These are phyloP conservation scores for Arxiozyma slooffiae DNA, from an alignment of 1,139 yeast genomes.

Conservation along the genomic window DNA sequence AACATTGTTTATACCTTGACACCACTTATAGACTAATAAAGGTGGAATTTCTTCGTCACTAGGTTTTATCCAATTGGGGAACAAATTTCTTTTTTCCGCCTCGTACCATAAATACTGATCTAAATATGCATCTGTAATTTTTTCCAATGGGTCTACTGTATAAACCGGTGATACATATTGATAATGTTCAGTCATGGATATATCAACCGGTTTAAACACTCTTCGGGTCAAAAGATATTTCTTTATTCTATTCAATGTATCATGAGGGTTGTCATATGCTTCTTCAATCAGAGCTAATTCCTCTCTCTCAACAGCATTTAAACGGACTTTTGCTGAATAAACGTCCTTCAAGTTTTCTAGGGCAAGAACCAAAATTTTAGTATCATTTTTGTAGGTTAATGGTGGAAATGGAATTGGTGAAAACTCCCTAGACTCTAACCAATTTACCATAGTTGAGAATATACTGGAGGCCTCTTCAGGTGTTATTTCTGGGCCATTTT, in stretches of 20 bases:
- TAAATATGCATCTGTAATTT: conserved; percentile 89
- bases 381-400: conserved; percentile 82
- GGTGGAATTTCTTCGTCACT: conserved; percentile 93
- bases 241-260: conserved; percentile 75
- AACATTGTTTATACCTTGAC: conserved; percentile 83
- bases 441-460: conserved; percentile 78
- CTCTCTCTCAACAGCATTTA: conserved; percentile 82
- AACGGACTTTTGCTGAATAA: conserved; percentile 70
- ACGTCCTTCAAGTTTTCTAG: conserved; percentile 79
- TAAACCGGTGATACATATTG: conserved; percentile 79
- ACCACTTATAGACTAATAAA: conserved; percentile 83
- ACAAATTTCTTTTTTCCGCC: conserved; percentile 74
- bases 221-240: conserved; percentile 77
- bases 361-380: conserved; percentile 79
- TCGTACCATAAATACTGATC: conserved; percentile 97
- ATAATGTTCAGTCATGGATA: conserved; percentile 90
- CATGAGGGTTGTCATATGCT: conserved; percentile 95
- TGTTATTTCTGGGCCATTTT: conserved; percentile 77
- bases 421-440: conserved; percentile 83
- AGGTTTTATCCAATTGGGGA: conserved; percentile 96
- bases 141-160: conserved; percentile 82
- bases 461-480: conserved; percentile 85
- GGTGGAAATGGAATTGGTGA: conserved; percentile 94
- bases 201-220: conserved; percentile 78
- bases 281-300: conserved; percentile 90